These are phyloP conservation scores for Chytriomyces sp. DNA, from an alignment of 192 early-diverging fungal species.

Conservation along the genomic window DNA sequence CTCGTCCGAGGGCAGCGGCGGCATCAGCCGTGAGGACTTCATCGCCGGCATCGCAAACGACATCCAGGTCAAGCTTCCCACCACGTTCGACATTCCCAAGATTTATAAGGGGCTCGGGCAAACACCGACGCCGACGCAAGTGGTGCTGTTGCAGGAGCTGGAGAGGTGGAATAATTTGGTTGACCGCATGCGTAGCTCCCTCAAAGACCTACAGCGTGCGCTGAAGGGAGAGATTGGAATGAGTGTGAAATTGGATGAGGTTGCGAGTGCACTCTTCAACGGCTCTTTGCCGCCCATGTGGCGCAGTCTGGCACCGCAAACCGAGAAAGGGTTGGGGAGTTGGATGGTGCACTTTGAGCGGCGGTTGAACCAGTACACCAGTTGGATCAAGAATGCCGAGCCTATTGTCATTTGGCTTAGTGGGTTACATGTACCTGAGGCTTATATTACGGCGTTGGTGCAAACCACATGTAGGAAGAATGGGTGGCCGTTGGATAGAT, in stretches of 20 bases:
- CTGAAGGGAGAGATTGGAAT: constrained; percentile 69
- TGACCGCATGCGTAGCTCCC: constrained; percentile 52
- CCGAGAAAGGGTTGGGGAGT: constrained; percentile 59
- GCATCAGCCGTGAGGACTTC: constrained; percentile 66
- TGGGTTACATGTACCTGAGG: constrained; percentile 64
- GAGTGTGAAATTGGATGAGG: constrained; percentile 61
- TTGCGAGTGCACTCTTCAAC: constrained; percentile 60
- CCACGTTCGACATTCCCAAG: constrained; percentile 55
- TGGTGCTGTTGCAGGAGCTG: constrained; percentile 62
- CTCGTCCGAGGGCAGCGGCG: constrained; percentile 58
- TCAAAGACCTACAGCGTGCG: constrained; percentile 56
- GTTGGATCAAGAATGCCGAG: constrained; percentile 68
- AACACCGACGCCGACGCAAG: constrained; percentile 59
- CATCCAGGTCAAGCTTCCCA: constrained; percentile 59
- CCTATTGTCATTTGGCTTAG: constrained; percentile 66
- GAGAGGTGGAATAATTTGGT: constrained; percentile 68
- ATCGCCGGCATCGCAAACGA: constrained; percentile 62
- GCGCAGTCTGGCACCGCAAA: constrained; percentile 59
- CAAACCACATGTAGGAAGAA: constrained; percentile 66
- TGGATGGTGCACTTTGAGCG: constrained; percentile 66
- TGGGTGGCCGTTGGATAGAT: constrained; percentile 63
- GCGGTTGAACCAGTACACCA: constrained; percentile 56
- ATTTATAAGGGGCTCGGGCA: constrained; percentile 54
- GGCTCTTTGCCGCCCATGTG: constrained; percentile 59
- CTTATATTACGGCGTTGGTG: constrained; percentile 63